Evolutionary conservation across 139 green algal genomes (phyloP).

Genomic region (Prasinococcaceae sp.): DNA sequence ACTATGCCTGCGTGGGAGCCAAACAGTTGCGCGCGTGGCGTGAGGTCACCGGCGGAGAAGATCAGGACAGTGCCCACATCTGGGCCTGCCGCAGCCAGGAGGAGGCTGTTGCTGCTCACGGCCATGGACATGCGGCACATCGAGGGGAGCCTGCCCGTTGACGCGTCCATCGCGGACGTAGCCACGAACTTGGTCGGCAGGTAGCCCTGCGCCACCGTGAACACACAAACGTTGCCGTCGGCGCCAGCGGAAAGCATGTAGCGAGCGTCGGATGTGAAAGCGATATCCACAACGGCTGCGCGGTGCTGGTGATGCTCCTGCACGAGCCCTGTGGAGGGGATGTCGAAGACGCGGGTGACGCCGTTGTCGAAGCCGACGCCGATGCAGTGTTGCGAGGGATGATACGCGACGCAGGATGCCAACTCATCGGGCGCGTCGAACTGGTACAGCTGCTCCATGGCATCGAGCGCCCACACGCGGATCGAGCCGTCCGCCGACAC

Average conservation of each 20-base stretch:
- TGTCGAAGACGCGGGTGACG: conserved; percentile 48
- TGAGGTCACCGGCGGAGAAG: too few relatives aligned
- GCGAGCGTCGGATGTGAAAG: conserved; percentile 35
- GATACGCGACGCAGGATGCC: conserved; percentile 32
- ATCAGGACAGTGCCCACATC: too few relatives aligned
- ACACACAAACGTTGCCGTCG: conserved; percentile 53
- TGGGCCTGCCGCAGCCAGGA: too few relatives aligned
- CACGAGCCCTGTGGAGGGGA: conserved; percentile 35
- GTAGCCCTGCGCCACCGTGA: conserved; percentile 40
- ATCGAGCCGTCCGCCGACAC: conserved; percentile 47
- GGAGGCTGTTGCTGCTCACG: too few relatives aligned
- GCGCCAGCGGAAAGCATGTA: conserved; percentile 37
- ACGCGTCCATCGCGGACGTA: too few relatives aligned
- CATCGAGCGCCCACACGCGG: conserved; percentile 43
- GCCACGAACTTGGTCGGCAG: conserved; percentile 42
- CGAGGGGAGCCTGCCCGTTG: too few relatives aligned
- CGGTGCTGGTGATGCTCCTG: conserved; percentile 57
- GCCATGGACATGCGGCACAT: too few relatives aligned
- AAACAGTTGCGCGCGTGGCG: too few relatives aligned
- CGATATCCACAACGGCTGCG: conserved; percentile 28
- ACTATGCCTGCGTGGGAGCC: too few relatives aligned
- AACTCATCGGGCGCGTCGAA: conserved; percentile 40
- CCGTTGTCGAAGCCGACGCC: conserved; percentile 46
- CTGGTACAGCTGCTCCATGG: conserved; percentile 41
- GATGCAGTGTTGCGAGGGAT: conserved; percentile 38